Evolutionary conservation across 371 early-diverging fungal species (phyloP).

Genomic region (Parasitella parasitica): DNA sequence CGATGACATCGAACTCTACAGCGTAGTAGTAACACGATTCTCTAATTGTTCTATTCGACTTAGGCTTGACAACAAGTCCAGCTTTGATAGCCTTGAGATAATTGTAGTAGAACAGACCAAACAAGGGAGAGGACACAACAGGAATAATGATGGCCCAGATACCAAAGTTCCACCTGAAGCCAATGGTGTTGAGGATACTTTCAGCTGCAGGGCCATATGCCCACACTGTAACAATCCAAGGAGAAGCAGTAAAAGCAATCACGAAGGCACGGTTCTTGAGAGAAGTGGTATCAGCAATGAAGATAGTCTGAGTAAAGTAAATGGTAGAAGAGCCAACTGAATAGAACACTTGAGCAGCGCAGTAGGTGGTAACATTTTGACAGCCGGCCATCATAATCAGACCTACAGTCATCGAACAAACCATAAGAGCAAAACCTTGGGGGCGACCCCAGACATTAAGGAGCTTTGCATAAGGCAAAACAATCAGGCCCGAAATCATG

Average conservation of each 20-base stretch:
- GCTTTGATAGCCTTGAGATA: conserved; percentile 19
- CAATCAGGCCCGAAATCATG: conserved; percentile 17
- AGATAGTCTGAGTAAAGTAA: conserved; percentile 10
- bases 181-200: conserved; percentile 13
- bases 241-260: conserved; percentile 18
- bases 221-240: conserved; percentile 20
- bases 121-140: conserved; percentile 2
- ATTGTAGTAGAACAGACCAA: conserved; percentile 17
- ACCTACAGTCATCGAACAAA: conserved; percentile 16
- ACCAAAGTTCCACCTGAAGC: conserved; percentile 26
- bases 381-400: conserved; percentile 24
- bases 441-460: conserved; percentile 18
- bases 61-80: conserved; percentile 11
- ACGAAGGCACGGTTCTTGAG: conserved; percentile 22
- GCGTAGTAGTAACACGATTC: conserved; percentile 3
- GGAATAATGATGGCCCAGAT: conserved; percentile 20
- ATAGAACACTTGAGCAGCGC: conserved; percentile 22
- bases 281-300: conserved; percentile 26
- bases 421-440: conserved; percentile 17
- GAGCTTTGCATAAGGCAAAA: conserved; percentile 17
- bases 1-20: conserved; percentile 12
- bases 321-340: conserved; percentile 11
- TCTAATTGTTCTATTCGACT: conserved; percentile 1
- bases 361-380: conserved; percentile 14
- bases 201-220: conserved; percentile 16